Conservation (phyloP, 75 land plant species). For the Pinus albicaulis region DNA sequence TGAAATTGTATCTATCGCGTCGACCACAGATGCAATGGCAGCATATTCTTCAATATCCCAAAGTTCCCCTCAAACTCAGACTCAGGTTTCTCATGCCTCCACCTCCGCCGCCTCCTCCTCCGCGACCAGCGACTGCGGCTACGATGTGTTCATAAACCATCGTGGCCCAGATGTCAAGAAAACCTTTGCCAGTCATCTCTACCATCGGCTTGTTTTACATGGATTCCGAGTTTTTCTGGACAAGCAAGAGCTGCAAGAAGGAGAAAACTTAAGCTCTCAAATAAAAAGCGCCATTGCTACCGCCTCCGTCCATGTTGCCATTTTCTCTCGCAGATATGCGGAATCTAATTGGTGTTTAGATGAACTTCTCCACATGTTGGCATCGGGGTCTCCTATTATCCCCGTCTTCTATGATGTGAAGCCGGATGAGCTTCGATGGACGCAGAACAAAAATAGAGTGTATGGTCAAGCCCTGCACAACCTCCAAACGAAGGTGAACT, state of each 20-base stretch:
- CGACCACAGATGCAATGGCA: too few relatives aligned
- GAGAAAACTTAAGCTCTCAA: neutral
- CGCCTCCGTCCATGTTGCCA: neutral
- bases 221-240: neutral
- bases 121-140: neutral
- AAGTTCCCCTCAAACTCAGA: too few relatives aligned
- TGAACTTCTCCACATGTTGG: neutral
- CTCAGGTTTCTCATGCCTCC: too few relatives aligned
- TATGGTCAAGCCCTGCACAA: too few relatives aligned
- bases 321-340: neutral
- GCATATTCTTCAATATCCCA: too few relatives aligned
- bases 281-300: neutral
- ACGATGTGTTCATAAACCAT: neutral
- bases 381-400: neutral
- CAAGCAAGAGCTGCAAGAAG: neutral
- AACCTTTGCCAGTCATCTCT: neutral
- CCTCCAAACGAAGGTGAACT: too few relatives aligned
- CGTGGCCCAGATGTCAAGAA: neutral
- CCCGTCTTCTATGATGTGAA: conserved; percentile 2
- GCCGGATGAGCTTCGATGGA: neutral
- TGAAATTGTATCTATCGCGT: too few relatives aligned
- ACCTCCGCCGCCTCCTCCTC: neutral
- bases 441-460: too few relatives aligned
- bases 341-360: neutral
- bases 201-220: neutral